Conservation (phyloP, 495 filamentous ascomycete species). For the Aspergillus heteromorphus region DNA sequence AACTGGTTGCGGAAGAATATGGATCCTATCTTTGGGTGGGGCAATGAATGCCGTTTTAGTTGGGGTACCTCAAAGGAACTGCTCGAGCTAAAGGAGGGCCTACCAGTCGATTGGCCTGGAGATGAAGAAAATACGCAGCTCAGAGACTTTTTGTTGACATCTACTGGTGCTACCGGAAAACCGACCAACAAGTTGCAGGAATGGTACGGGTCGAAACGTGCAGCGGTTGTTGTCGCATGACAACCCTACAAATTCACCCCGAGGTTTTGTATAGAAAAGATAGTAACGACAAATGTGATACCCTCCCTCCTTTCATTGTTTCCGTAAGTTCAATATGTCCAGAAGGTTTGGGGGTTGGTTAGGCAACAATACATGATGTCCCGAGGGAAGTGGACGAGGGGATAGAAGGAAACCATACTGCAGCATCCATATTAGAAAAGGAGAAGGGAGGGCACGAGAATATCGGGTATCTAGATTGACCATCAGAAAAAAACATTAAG, state of each 20-base stretch:
- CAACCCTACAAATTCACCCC: too few species aligned
- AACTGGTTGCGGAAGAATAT: conserved; percentile 79
- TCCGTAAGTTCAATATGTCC: not conserved
- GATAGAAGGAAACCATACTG: too few species aligned
- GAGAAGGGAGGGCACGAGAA: not conserved
- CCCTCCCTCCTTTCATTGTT: not conserved
- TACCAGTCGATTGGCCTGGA: conserved; percentile 78
- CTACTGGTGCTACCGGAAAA: conserved; percentile 18
- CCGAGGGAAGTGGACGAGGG: not conserved
- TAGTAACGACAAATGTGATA: conserved; percentile 7
- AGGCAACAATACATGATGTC: too few species aligned
- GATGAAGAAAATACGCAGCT: conserved; percentile 64
- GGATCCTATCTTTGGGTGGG: conserved; percentile 95
- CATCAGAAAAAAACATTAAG: not conserved
- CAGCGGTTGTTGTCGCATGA: conserved; percentile 28
- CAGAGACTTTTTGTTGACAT: conserved; percentile 63
- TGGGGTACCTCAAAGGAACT: conserved; percentile 95
- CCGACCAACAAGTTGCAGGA: conserved; percentile 29
- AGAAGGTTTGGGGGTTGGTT: too few species aligned
- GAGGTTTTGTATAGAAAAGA: too few species aligned
- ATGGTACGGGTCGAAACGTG: conserved; percentile 38
- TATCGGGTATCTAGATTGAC: not conserved
- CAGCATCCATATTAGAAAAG: not conserved
- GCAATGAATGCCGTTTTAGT: conserved; percentile 83
- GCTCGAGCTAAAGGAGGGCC: conserved; percentile 61